Base-by-base conservation (phyloP, 441 rosid genomes). In the Populus hybrid region DNA sequence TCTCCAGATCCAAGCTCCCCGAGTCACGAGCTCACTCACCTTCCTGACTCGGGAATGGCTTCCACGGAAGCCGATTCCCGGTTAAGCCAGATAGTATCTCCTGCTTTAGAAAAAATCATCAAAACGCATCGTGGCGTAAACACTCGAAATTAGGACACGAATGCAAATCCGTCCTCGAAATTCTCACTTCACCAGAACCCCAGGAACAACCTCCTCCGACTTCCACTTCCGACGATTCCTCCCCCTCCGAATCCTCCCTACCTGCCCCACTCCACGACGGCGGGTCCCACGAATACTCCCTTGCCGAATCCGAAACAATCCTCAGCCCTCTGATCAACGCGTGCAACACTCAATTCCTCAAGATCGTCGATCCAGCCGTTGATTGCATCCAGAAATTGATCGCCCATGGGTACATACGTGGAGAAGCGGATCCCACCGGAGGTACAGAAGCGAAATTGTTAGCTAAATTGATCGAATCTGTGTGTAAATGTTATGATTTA, bases 31-130 rank as follows among this genome's bases (percentile, higher is more conserved):
- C 85, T 81, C 67, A 35, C 70, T 67, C 70, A 18, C 38, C 35
- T 35, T 32, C 83, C 81, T 81, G 85, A 83, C 79, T 82, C 79
- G 97, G 98, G 98, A 90, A 96, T 94, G 99, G 97, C 99, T 93
- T 94, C 99, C 80, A 84, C 97, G 97, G 98, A 94, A 91, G 99
- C 91, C 89, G 96, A 91, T 90, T 96, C 98, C 94, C 98, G 98
- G 87, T 81, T 97, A 76, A 86, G 84, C 84, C 90, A 84, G 84
- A 91, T 91, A 61, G 81, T 94, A 72, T 87, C 81, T 73, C 99
- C 98, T 14, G 93, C 97, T 74, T 81, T 97, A 16, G 99, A 97
- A 80, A 92, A 90, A 85, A 90, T 97, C 81, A 77, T 93, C 11
- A 93, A 94, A 93, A 94, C 82, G 93, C 94, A 16, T 97, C 99